phyloP scores from a whole-genome alignment of 768 basidiomycete species.

The Tremella mesenterica region DNA sequence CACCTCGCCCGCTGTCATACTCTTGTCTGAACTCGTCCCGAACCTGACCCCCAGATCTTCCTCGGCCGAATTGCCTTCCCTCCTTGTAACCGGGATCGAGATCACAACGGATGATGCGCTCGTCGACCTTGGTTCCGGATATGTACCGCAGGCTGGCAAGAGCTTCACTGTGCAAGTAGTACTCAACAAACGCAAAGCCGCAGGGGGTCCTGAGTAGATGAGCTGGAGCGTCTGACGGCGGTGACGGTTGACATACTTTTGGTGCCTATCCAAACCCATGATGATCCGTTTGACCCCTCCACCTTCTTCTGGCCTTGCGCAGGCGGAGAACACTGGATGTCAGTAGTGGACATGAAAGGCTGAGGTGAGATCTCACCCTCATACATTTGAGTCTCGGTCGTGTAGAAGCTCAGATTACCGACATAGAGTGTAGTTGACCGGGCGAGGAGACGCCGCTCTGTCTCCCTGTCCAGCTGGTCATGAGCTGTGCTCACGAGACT shows the following conservation, averaged over 20 bases:
- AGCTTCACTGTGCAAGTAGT: slow-evolving; percentile 89
- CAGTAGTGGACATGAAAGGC: not conserved
- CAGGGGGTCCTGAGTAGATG: slow-evolving; percentile 40
- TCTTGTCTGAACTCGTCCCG: slow-evolving; percentile 95
- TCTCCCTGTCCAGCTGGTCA: slow-evolving; percentile 54
- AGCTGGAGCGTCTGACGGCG: not conserved
- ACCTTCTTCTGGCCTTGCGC: slow-evolving; percentile 36
- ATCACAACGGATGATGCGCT: slow-evolving; percentile 96
- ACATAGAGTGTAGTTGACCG: slow-evolving; percentile 89
- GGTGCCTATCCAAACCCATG: slow-evolving; percentile 42
- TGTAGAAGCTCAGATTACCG: slow-evolving; percentile 47
- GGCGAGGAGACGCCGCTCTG: slow-evolving; percentile 67
- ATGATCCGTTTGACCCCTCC: slow-evolving; percentile 44
- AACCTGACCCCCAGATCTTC: slow-evolving; percentile 84
- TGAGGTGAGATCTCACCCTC: slow-evolving; percentile 29
- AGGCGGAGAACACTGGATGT: slow-evolving; percentile 38
- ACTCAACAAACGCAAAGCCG: slow-evolving; percentile 49
- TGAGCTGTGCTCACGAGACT: not conserved
- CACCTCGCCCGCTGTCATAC: slow-evolving; percentile 91
- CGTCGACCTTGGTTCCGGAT: slow-evolving; percentile 96
- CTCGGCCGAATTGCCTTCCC: slow-evolving; percentile 91
- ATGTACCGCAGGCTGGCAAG: slow-evolving; percentile 86
- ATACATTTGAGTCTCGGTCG: slow-evolving; percentile 42
- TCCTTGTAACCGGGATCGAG: slow-evolving; percentile 94
- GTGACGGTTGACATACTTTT: slow-evolving; percentile 1